These are phyloP conservation scores for Trichoderma atroviride DNA, from an alignment of 2,329 filamentous ascomycete genomes.

Conservation along the genomic window DNA sequence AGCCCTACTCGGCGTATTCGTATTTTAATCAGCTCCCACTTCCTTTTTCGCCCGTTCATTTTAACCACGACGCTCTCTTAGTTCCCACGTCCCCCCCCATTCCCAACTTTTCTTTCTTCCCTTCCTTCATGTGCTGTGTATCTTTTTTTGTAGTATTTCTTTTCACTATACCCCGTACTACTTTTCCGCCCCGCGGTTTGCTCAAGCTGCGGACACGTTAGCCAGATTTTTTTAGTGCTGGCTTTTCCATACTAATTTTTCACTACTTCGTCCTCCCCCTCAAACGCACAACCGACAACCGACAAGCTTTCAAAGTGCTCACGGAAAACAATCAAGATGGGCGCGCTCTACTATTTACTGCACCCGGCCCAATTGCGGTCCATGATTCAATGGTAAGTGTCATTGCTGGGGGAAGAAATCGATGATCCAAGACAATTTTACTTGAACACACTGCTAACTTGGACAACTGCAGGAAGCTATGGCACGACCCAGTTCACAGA, in stretches of 20 bases:
- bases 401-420: constrained; percentile 29
- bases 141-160: constrained; percentile 13
- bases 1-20: constrained; percentile 23
- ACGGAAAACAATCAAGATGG: constrained; percentile 53
- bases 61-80: constrained; percentile 20
- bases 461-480: constrained; percentile 74
- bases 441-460: constrained; percentile 29
- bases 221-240: not conserved
- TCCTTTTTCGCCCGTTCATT: constrained; percentile 17
- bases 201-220: not conserved
- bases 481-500: constrained; percentile 91
- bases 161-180: constrained; percentile 1
- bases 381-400: constrained; percentile 82
- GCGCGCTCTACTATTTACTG: constrained; percentile 69
- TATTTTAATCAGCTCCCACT: constrained; percentile 19
- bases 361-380: constrained; percentile 79
- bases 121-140: constrained; percentile 2
- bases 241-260: constrained; percentile 15
- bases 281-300: not conserved
- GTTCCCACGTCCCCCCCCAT: constrained; percentile 19
- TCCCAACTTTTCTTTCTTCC: constrained; percentile 4
- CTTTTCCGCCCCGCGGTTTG: not conserved
- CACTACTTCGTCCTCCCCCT: not conserved
- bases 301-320: not conserved
- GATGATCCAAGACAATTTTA: not conserved